Conservation (phyloP, 179 eudicot genomes). For the Silene noctiflora region DNA sequence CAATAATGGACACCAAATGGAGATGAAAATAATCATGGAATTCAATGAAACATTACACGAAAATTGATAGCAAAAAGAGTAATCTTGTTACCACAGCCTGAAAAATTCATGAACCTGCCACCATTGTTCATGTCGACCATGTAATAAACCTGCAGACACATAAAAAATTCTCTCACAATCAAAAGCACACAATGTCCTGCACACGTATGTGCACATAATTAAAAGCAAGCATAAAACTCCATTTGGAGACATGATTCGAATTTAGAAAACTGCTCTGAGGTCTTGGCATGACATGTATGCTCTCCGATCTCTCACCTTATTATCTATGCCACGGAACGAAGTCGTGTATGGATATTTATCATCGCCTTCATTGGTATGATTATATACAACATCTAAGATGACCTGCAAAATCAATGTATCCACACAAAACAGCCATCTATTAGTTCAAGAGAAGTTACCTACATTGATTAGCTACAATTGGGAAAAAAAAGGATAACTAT, state of each 20-base stretch:
- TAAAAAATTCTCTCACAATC: background rate
- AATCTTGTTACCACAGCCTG: conserved; percentile 81
- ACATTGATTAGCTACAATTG: background rate
- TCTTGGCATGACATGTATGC: background rate
- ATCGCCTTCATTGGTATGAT: conserved; percentile 99
- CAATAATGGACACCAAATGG: conserved; percentile 4
- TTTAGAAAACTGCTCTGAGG: background rate
- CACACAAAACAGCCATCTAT: background rate
- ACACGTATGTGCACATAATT: background rate
- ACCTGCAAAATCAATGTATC: conserved; percentile 47
- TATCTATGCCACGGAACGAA: conserved; percentile 97
- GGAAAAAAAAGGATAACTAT: background rate
- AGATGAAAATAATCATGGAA: background rate
- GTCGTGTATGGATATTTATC: conserved; percentile 85
- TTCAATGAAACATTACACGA: background rate
- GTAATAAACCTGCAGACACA: conserved; percentile 72
- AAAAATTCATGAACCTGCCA: conserved; percentile 68
- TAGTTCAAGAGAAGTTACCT: background rate
- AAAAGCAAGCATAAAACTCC: background rate
- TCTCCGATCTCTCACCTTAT: conserved; percentile 58
- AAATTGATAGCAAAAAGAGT: conserved; percentile 12
- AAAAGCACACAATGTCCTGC: conserved; percentile 1
- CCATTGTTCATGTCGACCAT: conserved; percentile 62
- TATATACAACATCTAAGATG: conserved; percentile 97
- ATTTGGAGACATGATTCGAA: background rate